Base-by-base conservation (phyloP, 78 protist species). In the Dictyostelium firmibasis region DNA sequence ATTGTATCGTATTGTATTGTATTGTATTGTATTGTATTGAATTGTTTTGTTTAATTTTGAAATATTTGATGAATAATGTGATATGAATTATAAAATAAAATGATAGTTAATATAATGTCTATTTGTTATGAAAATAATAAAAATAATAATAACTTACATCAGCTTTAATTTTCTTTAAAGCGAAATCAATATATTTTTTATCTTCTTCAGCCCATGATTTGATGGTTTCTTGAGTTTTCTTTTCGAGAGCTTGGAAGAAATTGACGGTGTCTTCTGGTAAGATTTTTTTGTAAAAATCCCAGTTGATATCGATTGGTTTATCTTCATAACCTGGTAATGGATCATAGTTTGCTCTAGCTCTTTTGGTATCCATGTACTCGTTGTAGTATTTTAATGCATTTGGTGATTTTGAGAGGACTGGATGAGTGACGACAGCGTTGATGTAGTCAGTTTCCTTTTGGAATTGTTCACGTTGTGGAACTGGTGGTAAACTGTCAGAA, bases 241-340 rank as follows among this genome's bases (percentile, higher is more conserved):
- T 33, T 29, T 77, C n/a, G 36, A 78, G 36, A 20, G 20, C 31
- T 5, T 53, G 31, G 62, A 87, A 69, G 67, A 25, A 36, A 18
- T 60, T 78, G 47, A 87, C 44, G 27, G 79, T 78, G 3, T 76
- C 29, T 14, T 72, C 62, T 76, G 84, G 86, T n/a, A 87, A 27
- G 25, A 87, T 35, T 31, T 57, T 78, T 70, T 87, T 78, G n/a
- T 87, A 77, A 62, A 87, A 87, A 20, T 76, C 77, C 93, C 93
- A 87, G 27, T 87, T 78, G 77, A 87, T n/a, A 1, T 18, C 1
- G 53, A 29, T 11, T 4, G 20, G 41, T 47, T 29, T 41, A 10
- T 7, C 4, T 9, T n/a, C 43, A 31, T 31, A 13, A 70, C 77
- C 77, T 70, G 77, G 77, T 29, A 70, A 31, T 31, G 77, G 43